Conservation (phyloP, 1,284 basidiomycete species). For the Melampsora larici-populina region DNA sequence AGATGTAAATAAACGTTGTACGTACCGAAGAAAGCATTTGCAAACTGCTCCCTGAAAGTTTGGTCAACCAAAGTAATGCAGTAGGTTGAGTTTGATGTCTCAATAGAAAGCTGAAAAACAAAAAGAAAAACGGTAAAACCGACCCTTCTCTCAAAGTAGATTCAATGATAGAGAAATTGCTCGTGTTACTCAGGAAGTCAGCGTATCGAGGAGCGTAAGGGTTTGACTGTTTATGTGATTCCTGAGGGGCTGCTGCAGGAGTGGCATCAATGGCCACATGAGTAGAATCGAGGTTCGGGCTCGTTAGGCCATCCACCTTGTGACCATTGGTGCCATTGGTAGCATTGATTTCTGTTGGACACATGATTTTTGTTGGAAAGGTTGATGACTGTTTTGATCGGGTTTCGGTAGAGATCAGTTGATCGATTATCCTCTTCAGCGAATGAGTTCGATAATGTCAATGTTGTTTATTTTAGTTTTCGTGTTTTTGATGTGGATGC, state of each 20-base stretch:
- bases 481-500: too few relatives aligned
- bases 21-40: slow-evolving; percentile 84
- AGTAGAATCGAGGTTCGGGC: slow-evolving; percentile 1
- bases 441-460: too few relatives aligned
- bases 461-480: too few relatives aligned
- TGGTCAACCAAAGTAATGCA: slow-evolving; percentile 55
- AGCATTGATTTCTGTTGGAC: slow-evolving; percentile 3
- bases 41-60: slow-evolving; percentile 77
- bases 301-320: slow-evolving; percentile 6
- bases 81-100: background rate
- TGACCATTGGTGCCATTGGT: slow-evolving; percentile 15
- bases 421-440: too few relatives aligned
- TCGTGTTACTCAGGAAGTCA: slow-evolving; percentile 66
- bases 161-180: slow-evolving; percentile 63
- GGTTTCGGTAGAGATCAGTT: too few relatives aligned
- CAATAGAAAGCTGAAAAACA: background rate
- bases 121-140: background rate
- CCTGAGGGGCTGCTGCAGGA: background rate
- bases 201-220: slow-evolving; percentile 44
- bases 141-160: slow-evolving; percentile 43
- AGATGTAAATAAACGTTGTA: background rate
- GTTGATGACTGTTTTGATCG: too few relatives aligned
- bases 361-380: background rate
- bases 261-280: slow-evolving; percentile 34
- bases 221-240: slow-evolving; percentile 23